Percentiles rank a stretch among this genome's conserved stretches.
phyloP scores from a whole-genome alignment of 78 protist species.

The Monosiga brevicollis region DNA sequence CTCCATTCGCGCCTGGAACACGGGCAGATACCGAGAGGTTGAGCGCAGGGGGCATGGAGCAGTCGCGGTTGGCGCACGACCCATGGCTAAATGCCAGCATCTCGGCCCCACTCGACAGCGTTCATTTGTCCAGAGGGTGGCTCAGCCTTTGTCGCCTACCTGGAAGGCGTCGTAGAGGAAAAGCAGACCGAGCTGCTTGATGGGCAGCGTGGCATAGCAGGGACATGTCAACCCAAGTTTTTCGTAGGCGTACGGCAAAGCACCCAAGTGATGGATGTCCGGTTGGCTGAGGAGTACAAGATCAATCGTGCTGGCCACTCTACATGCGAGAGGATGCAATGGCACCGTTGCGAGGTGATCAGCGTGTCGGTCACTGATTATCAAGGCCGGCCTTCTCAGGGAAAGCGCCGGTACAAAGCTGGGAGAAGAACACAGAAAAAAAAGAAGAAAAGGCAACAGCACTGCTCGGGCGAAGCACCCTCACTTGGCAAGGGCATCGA shows the following conservation, averaged over 20 bases:
- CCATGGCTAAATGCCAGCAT: no score
- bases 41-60: no score
- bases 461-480: neutral
- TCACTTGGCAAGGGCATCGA: neutral
- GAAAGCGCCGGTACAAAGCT: neutral
- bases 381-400: neutral
- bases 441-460: constrained; percentile 4
- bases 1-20: neutral
- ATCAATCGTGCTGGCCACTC: constrained; percentile 38
- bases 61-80: no score
- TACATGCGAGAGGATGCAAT: neutral
- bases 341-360: neutral
- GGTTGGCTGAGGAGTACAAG: constrained; percentile 74
- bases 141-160: neutral
- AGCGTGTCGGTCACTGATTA: neutral
- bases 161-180: constrained; percentile 59
- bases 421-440: neutral
- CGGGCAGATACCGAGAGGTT: no score
- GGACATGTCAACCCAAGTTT: constrained; percentile 48
- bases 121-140: no score
- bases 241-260: constrained; percentile 63
- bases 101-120: no score
- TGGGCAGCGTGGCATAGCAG: constrained; percentile 82
- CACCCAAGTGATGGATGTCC: constrained; percentile 81
- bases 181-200: constrained; percentile 75